Conservation (phyloP, 352 stramenopile genomes). For the Phytophthora fragariae region DNA sequence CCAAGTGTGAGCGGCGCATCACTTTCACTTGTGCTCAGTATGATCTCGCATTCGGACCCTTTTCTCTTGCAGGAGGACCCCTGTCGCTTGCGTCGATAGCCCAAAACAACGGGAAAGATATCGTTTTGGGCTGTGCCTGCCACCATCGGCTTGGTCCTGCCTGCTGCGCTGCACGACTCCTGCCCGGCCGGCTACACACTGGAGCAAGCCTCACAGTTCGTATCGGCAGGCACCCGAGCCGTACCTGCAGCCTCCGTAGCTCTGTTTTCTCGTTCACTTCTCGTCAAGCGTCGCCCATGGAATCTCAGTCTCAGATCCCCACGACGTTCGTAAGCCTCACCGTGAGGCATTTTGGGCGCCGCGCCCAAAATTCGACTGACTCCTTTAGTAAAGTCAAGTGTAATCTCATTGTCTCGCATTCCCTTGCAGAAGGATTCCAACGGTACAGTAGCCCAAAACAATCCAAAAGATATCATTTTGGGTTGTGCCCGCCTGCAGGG, state of each 20-base stretch:
- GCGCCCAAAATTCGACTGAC: too few relatives aligned
- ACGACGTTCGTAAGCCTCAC: too few relatives aligned
- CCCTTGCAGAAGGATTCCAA: background rate
- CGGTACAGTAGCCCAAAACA: background rate
- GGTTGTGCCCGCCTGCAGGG: slow-evolving; percentile 1
- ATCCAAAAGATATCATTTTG: slow-evolving; percentile 35
- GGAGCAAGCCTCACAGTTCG: too few relatives aligned
- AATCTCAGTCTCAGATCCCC: too few relatives aligned
- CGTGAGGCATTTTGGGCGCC: too few relatives aligned
- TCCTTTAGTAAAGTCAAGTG: too few relatives aligned
- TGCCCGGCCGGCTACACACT: too few relatives aligned
- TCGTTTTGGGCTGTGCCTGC: background rate
- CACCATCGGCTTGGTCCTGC: background rate
- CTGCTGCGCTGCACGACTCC: too few relatives aligned
- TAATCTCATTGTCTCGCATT: background rate
- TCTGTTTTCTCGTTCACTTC: too few relatives aligned
- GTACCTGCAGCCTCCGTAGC: too few relatives aligned
- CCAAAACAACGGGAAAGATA: slow-evolving; percentile 21
- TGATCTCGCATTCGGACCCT: slow-evolving; percentile 22
- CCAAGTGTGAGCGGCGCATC: background rate
- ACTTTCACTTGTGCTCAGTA: background rate
- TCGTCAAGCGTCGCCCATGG: too few relatives aligned
- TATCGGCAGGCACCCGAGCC: too few relatives aligned
- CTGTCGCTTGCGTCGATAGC: slow-evolving; percentile 13
- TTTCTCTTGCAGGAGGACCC: slow-evolving; percentile 27